These are phyloP conservation scores for Mucor circinelloides DNA, from an alignment of 371 early-diverging fungal genomes.

Conservation along the genomic window DNA sequence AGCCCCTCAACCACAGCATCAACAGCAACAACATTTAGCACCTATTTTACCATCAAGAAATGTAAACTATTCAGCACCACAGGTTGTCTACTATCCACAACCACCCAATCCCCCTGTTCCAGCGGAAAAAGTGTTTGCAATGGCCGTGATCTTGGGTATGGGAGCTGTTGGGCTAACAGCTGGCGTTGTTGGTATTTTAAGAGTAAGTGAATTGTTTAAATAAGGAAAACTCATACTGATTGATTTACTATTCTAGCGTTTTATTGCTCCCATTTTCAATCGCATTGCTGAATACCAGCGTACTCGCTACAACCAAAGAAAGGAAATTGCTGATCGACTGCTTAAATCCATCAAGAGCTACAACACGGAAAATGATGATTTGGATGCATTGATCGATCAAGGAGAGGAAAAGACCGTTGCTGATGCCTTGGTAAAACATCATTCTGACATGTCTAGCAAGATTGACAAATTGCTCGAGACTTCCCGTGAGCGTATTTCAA, in stretches of 20 bases:
- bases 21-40: conserved; percentile 7
- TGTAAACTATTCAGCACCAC: conserved; percentile 18
- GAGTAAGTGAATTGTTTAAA: conserved; percentile 27
- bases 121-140: conserved; percentile 34
- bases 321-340: conserved; percentile 18
- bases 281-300: conserved; percentile 28
- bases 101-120: conserved; percentile 40
- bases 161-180: conserved; percentile 46
- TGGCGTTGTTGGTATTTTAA: conserved; percentile 39
- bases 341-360: conserved; percentile 7
- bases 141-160: conserved; percentile 43
- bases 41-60: conserved; percentile 20
- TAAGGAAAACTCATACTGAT: background rate
- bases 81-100: conserved; percentile 37
- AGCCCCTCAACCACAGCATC: background rate
- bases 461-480: conserved; percentile 5
- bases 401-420: conserved; percentile 24
- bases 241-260: conserved; percentile 5
- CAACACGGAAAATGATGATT: conserved; percentile 23
- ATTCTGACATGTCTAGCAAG: conserved; percentile 17
- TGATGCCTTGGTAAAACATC: conserved; percentile 23
- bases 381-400: conserved; percentile 32
- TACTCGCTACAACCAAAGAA: conserved; percentile 24
- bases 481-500: conserved; percentile 5
- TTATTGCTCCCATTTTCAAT: conserved; percentile 30